Percentiles rank a stretch among this genome's conserved stretches.
Conservation (phyloP, 768 basidiomycete species). For the Ramaria rubella region DNA sequence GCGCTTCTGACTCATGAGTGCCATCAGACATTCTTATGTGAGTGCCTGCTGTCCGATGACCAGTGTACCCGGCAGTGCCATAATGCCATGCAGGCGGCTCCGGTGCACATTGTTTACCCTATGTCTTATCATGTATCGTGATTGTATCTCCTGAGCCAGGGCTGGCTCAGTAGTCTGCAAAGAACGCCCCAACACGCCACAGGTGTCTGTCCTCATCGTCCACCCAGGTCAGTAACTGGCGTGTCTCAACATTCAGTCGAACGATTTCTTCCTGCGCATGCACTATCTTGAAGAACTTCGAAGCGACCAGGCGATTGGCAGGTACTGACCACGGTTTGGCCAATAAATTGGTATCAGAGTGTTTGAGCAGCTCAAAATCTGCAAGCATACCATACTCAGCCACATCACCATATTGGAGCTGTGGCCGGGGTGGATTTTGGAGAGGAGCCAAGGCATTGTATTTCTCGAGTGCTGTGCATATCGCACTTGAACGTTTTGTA, state of each 20-base stretch:
- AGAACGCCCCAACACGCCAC: too few relatives aligned
- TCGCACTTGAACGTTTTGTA: conserved; percentile 18
- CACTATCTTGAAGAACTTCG: not conserved
- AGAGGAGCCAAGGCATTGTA: conserved; percentile 1
- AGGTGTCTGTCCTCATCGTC: not conserved
- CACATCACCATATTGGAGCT: not conserved
- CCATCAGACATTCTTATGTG: too few relatives aligned
- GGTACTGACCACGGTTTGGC: not conserved
- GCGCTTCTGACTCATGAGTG: too few relatives aligned
- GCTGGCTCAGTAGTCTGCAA: too few relatives aligned
- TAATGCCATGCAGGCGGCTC: too few relatives aligned
- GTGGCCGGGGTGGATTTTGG: not conserved
- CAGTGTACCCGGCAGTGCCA: too few relatives aligned
- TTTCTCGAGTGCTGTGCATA: conserved; percentile 2
- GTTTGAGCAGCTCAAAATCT: conserved; percentile 3
- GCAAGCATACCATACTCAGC: not conserved
- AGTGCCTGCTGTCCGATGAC: too few relatives aligned
- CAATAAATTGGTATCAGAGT: not conserved
- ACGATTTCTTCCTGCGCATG: conserved; percentile 3
- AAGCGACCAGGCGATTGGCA: not conserved
- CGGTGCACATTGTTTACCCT: too few relatives aligned
- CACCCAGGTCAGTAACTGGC: not conserved
- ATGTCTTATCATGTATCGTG: too few relatives aligned
- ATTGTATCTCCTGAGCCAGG: too few relatives aligned
- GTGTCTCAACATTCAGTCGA: conserved; percentile 3